Percentiles rank a stretch among this genome's conserved stretches.
Evolutionary conservation across 495 filamentous ascomycete genomes (phyloP).

Genomic region (Penicillium arizonense): DNA sequence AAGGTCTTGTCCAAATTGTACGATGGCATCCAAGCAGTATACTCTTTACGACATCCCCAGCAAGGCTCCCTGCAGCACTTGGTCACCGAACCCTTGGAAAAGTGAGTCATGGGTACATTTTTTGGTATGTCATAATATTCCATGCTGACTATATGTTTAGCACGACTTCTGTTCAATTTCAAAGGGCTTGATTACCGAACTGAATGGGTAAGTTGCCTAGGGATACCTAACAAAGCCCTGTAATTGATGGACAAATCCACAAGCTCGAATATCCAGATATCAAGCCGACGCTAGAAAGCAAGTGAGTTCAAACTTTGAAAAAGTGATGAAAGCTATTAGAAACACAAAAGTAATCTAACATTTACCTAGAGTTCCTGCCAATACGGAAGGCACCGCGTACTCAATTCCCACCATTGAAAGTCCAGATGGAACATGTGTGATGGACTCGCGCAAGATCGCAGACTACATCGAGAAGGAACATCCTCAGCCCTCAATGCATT

Average conservation of each 20-base stretch:
- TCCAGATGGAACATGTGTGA: conserved; percentile 52
- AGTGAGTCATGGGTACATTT: conserved; percentile 32
- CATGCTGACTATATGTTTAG: conserved; percentile 26
- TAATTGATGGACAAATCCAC: background rate
- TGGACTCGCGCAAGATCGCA: conserved; percentile 57
- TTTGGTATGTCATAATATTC: no score
- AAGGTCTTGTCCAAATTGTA: background rate
- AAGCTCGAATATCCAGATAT: conserved; percentile 59
- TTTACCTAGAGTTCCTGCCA: conserved; percentile 32
- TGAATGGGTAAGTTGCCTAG: conserved; percentile 46
- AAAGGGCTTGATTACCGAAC: conserved; percentile 63
- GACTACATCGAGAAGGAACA: conserved; percentile 48
- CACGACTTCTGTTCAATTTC: conserved; percentile 58
- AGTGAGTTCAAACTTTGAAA: conserved; percentile 27
- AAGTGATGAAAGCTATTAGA: background rate
- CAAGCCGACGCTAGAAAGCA: conserved; percentile 40
- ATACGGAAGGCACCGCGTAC: conserved; percentile 39
- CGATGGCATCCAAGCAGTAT: conserved; percentile 4
- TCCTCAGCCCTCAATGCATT: conserved; percentile 49
- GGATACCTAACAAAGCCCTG: background rate
- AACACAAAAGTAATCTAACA: background rate
- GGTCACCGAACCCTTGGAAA: conserved; percentile 64
- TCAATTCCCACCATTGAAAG: conserved; percentile 53
- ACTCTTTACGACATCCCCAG: conserved; percentile 57
- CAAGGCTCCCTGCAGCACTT: conserved; percentile 36